phyloP scores from a whole-genome alignment of 2,329 filamentous ascomycete genomes.

The Pezicula radicicola region DNA sequence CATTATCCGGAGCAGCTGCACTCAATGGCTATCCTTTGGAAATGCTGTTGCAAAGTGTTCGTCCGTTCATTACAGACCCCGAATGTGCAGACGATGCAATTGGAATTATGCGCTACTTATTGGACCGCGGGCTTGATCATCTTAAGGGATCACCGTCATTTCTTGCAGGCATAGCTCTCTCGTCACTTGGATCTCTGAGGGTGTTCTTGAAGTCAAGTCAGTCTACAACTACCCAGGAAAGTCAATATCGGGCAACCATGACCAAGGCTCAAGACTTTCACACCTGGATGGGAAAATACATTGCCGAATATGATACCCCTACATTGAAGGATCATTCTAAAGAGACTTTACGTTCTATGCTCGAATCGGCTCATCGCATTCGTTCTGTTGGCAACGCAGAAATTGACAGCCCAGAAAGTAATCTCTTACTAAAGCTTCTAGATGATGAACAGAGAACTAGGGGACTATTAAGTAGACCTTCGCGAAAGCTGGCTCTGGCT shows the following conservation, averaged over 20 bases:
- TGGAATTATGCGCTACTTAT: conserved; percentile 80
- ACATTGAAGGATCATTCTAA: conserved; percentile 34
- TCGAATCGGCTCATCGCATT: conserved; percentile 65
- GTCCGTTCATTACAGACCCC: conserved; percentile 74
- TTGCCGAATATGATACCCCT: conserved; percentile 57
- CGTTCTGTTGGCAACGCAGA: conserved; percentile 66
- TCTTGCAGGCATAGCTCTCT: conserved; percentile 75
- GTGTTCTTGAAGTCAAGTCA: conserved; percentile 73
- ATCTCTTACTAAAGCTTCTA: conserved; percentile 74
- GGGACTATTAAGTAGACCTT: conserved; percentile 66
- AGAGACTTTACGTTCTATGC: conserved; percentile 63
- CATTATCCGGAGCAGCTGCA: conserved; percentile 71
- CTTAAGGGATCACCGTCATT: conserved; percentile 69
- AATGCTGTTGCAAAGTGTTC: conserved; percentile 80
- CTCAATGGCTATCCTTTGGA: conserved; percentile 79
- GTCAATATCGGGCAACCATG: conserved; percentile 74
- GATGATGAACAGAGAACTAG: conserved; percentile 62
- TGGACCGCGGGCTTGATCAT: conserved; percentile 64
- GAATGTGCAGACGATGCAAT: conserved; percentile 90
- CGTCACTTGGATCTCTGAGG: conserved; percentile 74
- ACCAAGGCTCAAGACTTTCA: conserved; percentile 74
- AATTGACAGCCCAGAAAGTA: conserved; percentile 71
- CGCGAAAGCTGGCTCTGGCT: conserved; percentile 66
- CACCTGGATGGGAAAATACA: conserved; percentile 70
- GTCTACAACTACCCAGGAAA: conserved; percentile 80